phyloP scores from a whole-genome alignment of 2,329 filamentous ascomycete genomes.

The Erysiphe neolycopersici region DNA sequence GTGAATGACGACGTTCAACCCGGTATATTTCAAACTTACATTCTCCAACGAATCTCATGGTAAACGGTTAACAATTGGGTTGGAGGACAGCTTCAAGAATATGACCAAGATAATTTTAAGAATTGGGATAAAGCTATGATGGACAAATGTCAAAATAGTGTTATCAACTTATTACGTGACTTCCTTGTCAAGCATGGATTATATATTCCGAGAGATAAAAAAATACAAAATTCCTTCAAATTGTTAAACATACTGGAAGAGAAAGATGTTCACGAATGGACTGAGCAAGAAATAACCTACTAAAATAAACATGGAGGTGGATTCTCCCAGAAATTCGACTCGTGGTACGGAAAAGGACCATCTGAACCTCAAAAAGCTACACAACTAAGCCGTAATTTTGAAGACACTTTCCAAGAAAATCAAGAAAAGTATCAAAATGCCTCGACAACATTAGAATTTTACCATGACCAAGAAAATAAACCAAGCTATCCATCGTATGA shows the following conservation, averaged over 20 bases:
- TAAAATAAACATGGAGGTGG: neutral
- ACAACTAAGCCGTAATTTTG: neutral
- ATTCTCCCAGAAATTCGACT: neutral
- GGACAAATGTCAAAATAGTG: neutral
- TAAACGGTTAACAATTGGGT: neutral
- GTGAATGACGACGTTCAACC: neutral
- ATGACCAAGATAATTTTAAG: neutral
- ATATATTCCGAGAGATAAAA: neutral
- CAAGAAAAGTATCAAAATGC: neutral
- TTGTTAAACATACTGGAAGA: neutral
- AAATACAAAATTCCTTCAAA: neutral
- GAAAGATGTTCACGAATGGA: neutral
- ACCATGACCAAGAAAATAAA: neutral
- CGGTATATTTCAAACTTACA: neutral
- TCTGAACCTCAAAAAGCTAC: neutral
- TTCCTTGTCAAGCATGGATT: neutral
- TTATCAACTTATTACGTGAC: neutral
- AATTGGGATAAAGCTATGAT: neutral
- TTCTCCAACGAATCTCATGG: neutral
- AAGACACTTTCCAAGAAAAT: neutral
- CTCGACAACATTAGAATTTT: neutral
- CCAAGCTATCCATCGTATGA: neutral
- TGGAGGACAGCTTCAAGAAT: neutral
- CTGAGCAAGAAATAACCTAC: neutral
- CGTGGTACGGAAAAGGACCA: neutral